phyloP scores from a whole-genome alignment of 495 filamentous ascomycete species.

The Lepraria neglecta region DNA sequence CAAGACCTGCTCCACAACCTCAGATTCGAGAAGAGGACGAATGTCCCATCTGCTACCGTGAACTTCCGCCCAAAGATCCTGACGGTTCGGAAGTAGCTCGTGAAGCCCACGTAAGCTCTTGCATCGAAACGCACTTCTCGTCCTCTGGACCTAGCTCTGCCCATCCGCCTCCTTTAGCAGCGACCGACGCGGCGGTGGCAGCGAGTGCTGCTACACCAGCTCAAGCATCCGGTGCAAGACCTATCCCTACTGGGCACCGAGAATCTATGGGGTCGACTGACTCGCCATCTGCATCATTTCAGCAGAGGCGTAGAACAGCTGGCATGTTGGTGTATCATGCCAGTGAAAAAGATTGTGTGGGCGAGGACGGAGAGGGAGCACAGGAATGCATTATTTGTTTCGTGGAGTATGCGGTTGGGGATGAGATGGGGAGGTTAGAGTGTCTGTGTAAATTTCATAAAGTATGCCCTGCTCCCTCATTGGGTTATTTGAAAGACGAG shows the following conservation, averaged over 20 bases:
- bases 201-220: slow-evolving; percentile 20
- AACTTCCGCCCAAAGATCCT: slow-evolving; percentile 59
- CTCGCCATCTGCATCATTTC: slow-evolving; percentile 4
- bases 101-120: slow-evolving; percentile 69
- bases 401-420: slow-evolving; percentile 86
- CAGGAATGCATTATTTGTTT: slow-evolving; percentile 92
- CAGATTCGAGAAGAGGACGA: slow-evolving; percentile 73
- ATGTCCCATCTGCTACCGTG: slow-evolving; percentile 78
- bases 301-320: slow-evolving; percentile 19
- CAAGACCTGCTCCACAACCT: slow-evolving; percentile 29
- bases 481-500: background rate
- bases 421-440: slow-evolving; percentile 75
- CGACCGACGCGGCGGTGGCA: slow-evolving; percentile 22
- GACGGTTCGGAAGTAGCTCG: slow-evolving; percentile 57
- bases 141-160: slow-evolving; percentile 15
- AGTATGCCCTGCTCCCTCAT: slow-evolving; percentile 40
- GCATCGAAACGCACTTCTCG: slow-evolving; percentile 53
- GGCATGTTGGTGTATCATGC: slow-evolving; percentile 68
- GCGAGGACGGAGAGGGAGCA: slow-evolving; percentile 46
- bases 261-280: slow-evolving; percentile 11
- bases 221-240: slow-evolving; percentile 21
- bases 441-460: slow-evolving; percentile 92
- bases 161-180: slow-evolving; percentile 21
- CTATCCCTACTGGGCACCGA: slow-evolving; percentile 3
- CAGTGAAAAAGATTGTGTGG: slow-evolving; percentile 86